Base-by-base conservation (phyloP, 345 rosid species). In the Mallotus nudiflorus region DNA sequence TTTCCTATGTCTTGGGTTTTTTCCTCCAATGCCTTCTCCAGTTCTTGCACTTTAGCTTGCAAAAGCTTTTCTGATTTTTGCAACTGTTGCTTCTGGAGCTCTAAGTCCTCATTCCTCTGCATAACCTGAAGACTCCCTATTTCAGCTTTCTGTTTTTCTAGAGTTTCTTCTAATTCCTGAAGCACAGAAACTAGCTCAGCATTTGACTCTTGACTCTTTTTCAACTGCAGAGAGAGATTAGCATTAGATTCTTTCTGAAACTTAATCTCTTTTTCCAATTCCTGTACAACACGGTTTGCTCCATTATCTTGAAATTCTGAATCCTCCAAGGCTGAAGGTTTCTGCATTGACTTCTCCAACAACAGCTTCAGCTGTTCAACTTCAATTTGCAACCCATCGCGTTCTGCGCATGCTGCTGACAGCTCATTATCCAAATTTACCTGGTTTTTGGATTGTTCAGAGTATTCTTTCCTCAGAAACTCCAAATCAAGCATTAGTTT, bases 171-270 rank as follows among this genome's bases (percentile, higher is more conserved):
- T 40, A 85, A 77, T 79, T 86, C 90, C 73, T 81, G 85, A 48
- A 84, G 88, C 73, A 84, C 86, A 27, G 80, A 59, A 68, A 88
- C 85, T 59, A 88, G 87, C 75, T 84, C 88, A 49, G 63, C 70
- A 62, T 88, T 88, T n/a, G 88, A 84, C 66, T 84, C 90, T 54
- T 82, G 92, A 78, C 86, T 86, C 77, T 76, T 81, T 40, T 84
- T 77, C 81, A 86, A 72, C 75, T 86, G 90, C 78, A 84, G 48
- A 65, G 78, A 29, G 53, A 88, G 80, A 76, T 62, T 66, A 13
- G 75, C 76, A 69, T 78, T 83, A 37, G 80, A 62, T 73, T 88
- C 83, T 68, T 81, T 78, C 55, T 67, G 85, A 67, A 81, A 76
- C 73, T 77, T 78, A 12, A 81, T 66, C 73, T 88, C 92, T 66